phyloP scores from a whole-genome alignment of 805 yeast genomes.

The Yarrowia sp. region DNA sequence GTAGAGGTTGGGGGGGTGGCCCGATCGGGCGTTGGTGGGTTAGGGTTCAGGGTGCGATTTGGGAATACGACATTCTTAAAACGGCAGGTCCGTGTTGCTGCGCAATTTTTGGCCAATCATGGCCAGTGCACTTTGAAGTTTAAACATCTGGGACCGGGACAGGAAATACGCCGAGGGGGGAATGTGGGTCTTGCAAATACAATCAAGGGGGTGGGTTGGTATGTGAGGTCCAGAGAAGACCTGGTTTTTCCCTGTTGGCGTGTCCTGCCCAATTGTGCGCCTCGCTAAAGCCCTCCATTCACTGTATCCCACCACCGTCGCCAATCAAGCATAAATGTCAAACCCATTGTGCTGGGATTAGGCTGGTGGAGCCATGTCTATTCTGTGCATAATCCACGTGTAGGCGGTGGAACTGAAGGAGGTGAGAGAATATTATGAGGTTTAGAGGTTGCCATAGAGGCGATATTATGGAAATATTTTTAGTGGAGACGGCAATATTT shows the following conservation, averaged over 20 bases:
- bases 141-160: conserved; percentile 11
- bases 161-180: conserved; percentile 1
- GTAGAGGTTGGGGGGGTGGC: conserved; percentile 37
- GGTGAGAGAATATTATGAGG: neutral
- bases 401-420: conserved; percentile 4
- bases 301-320: neutral
- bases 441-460: too few relatives aligned
- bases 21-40: conserved; percentile 15
- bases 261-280: neutral
- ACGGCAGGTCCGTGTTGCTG: conserved; percentile 34
- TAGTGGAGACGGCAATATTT: neutral
- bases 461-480: too few relatives aligned
- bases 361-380: conserved; percentile 33
- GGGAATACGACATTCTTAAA: conserved; percentile 37
- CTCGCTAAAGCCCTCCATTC: conserved; percentile 5
- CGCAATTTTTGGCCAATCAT: conserved; percentile 36
- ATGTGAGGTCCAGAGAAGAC: neutral
- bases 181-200: neutral
- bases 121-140: neutral
- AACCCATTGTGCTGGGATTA: conserved; percentile 31
- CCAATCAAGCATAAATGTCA: conserved; percentile 16
- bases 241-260: neutral
- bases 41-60: conserved; percentile 7
- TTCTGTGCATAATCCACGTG: conserved; percentile 38
- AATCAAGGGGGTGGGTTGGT: neutral